A percentile compares a stretch with the other conserved stretches of the same genome.
These are phyloP conservation scores for Rubia balearica DNA, from an alignment of 305 asterid species.

Conservation along the genomic window DNA sequence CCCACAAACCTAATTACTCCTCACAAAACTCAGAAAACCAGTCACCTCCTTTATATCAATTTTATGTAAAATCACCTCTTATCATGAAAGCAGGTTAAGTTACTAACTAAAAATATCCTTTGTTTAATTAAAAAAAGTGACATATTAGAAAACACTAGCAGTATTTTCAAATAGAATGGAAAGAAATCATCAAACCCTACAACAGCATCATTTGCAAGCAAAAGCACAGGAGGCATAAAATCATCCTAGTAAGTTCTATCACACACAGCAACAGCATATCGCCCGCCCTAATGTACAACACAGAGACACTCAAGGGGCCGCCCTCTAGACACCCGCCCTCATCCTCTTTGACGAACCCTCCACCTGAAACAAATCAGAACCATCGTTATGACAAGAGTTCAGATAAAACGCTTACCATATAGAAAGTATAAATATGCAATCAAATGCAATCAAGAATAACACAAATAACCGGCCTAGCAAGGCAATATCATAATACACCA, in stretches of 20 bases:
- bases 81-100: too few species aligned
- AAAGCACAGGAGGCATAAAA: neutral
- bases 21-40: too few species aligned
- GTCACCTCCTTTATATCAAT: too few species aligned
- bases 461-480: neutral
- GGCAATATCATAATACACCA: neutral
- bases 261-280: neutral
- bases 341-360: constrained; percentile 32
- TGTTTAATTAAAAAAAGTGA: too few species aligned
- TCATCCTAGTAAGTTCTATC: neutral
- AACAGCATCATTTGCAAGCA: neutral
- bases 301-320: neutral
- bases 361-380: constrained; percentile 25
- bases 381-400: neutral
- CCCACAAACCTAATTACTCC: too few species aligned
- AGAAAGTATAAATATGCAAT: neutral
- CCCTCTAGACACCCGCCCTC: constrained; percentile 28
- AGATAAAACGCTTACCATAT: neutral
- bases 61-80: too few species aligned
- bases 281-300: neutral
- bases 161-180: neutral
- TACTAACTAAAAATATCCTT: too few species aligned
- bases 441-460: neutral
- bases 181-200: neutral
- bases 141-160: neutral